Evolutionary conservation across 2,329 filamentous ascomycete species (phyloP).

Genomic region (Fusarium sp.): DNA sequence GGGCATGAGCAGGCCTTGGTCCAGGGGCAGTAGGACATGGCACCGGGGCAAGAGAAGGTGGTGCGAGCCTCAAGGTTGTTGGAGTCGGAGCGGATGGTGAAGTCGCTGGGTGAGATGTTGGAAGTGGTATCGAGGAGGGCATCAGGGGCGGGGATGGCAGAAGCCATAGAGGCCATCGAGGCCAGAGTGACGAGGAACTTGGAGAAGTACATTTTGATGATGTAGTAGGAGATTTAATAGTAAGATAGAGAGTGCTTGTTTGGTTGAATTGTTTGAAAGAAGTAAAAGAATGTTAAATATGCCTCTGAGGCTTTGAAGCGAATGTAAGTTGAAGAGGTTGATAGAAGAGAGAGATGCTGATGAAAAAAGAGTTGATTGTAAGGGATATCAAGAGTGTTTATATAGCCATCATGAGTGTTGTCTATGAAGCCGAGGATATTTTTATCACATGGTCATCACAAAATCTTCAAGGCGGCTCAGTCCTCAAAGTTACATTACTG

Average conservation of each 20-base stretch:
- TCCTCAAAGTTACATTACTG: background rate
- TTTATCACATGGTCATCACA: slow-evolving; percentile 1
- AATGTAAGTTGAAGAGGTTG: slow-evolving; percentile 32
- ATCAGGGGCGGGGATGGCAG: slow-evolving; percentile 40
- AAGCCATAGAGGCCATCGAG: slow-evolving; percentile 46
- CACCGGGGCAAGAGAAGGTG: slow-evolving; percentile 50
- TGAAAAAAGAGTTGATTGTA: slow-evolving; percentile 19
- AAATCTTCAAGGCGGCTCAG: slow-evolving; percentile 7
- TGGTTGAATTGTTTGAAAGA: background rate
- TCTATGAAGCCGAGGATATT: background rate
- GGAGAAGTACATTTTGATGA: slow-evolving; percentile 49
- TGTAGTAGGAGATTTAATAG: slow-evolving; percentile 9
- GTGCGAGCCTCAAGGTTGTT: slow-evolving; percentile 40
- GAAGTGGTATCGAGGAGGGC: slow-evolving; percentile 50
- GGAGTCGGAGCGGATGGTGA: slow-evolving; percentile 31
- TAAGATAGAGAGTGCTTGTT: slow-evolving; percentile 7
- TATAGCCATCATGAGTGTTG: slow-evolving; percentile 15
- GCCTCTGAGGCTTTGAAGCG: slow-evolving; percentile 25
- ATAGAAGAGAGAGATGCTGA: slow-evolving; percentile 19
- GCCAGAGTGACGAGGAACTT: slow-evolving; percentile 43
- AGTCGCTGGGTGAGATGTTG: slow-evolving; percentile 29
- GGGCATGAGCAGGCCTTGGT: slow-evolving; percentile 58
- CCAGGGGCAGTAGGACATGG: slow-evolving; percentile 56
- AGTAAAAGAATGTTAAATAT: slow-evolving; percentile 18
- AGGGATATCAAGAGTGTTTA: slow-evolving; percentile 23